Base-by-base conservation (phyloP, 805 yeast species). In the Kuraishia floccosa region DNA sequence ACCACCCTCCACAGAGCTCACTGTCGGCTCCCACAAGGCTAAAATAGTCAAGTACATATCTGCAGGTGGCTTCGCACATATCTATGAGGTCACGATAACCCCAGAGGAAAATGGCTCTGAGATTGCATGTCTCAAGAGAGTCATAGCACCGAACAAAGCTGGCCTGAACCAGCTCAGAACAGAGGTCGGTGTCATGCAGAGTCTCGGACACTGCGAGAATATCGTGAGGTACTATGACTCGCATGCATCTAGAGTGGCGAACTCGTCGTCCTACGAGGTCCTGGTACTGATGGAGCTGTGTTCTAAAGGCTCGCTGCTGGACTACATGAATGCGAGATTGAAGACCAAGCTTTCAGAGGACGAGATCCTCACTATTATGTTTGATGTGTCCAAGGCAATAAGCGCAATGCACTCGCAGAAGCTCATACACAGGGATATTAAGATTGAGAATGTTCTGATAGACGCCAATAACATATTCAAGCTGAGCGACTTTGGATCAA, bases 401-500 rank as follows among this genome's bases (percentile, higher is more conserved):
- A 75, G 81, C 29, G 77, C 76, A 43, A 85, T 91, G 95, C 98
- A 89, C 56, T 65, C 68, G 31, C 47, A 72, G 34, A 76, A 82
- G 25, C 60, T 89, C 47, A 77, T 89, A 33, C 98, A 89, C 54
- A 66, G 97, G 28, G 97, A 91, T 57, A 74, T 89, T 41, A 91
- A 91, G 58, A 86, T 91, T 39, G 97, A 89, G 50, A 91, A 89
- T 53, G 96, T 89, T 13, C 62, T 89, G 35, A 82, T 91, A 23
- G 86, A 83, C 50, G 58, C 68, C 3, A 50, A 65, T 3, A 72
- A 76, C 36, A 65, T 67, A 41, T 91, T 80, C 58, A 87, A 86
- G 50, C 58, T 91, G 15, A 82, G 94, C 47, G 98, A 91, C 57
- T 91, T 91, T 56, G 98, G 98, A 3, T 84, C 96, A 1, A 79